A percentile compares a stretch with the other conserved stretches of the same genome.
Conservation (phyloP, 139 green algal genomes). For the Closterium sp. region DNA sequence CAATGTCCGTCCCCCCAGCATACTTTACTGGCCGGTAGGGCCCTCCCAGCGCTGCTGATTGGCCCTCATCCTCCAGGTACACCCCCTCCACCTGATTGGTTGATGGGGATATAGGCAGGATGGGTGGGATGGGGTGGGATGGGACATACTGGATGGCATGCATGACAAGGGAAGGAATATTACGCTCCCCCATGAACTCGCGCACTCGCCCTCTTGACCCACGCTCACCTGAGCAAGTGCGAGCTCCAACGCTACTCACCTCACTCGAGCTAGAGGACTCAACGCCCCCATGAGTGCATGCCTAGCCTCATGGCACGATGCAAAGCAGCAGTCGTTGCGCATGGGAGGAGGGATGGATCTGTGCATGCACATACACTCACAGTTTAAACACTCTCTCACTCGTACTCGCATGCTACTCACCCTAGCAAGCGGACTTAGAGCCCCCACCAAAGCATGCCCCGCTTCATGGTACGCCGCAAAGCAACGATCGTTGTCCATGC, state of each 20-base stretch:
- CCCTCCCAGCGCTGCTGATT: background rate
- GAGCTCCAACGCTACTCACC: too few species aligned
- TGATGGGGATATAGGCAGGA: background rate
- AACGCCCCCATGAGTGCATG: background rate
- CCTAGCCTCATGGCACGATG: background rate
- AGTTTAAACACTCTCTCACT: too few species aligned
- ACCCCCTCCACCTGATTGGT: background rate
- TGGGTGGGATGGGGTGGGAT: background rate
- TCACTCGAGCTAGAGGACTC: background rate
- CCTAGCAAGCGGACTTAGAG: too few species aligned
- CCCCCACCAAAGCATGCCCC: too few species aligned
- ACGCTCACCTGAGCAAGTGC: too few species aligned
- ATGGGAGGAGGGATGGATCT: background rate
- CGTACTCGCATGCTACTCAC: too few species aligned
- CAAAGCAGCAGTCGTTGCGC: background rate
- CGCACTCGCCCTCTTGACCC: too few species aligned
- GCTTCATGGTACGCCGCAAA: too few species aligned
- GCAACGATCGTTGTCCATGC: too few species aligned
- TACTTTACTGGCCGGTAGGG: background rate
- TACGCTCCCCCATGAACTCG: too few species aligned
- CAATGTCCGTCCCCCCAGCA: background rate
- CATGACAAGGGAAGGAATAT: background rate
- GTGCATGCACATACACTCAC: too few species aligned
- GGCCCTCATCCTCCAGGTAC: background rate
- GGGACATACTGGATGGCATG: too few species aligned